A percentile compares a stretch with the other conserved stretches of the same genome.
These are phyloP conservation scores for Entomortierella beljakovae DNA, from an alignment of 192 early-diverging fungal genomes.

Conservation along the genomic window DNA sequence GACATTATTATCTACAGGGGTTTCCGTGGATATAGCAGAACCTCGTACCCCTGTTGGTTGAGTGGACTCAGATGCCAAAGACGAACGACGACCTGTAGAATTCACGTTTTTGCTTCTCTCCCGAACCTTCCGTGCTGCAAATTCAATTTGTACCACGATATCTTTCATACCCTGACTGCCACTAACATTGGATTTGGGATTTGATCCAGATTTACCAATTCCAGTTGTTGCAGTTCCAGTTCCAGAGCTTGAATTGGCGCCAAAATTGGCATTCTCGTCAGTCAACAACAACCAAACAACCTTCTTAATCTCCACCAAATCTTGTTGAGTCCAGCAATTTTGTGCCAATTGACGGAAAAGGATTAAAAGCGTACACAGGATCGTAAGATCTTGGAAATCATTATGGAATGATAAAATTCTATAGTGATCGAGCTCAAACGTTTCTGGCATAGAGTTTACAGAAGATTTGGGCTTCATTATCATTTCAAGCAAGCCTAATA, in stretches of 20 bases:
- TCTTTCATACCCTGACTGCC: slow-evolving; percentile 47
- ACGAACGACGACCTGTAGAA: slow-evolving; percentile 9
- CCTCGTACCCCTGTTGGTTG: neutral
- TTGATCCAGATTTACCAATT: slow-evolving; percentile 1
- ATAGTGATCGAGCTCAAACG: slow-evolving; percentile 55
- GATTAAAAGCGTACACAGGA: slow-evolving; percentile 52
- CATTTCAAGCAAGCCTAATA: slow-evolving; percentile 50
- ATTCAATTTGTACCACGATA: slow-evolving; percentile 54
- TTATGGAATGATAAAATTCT: slow-evolving; percentile 55
- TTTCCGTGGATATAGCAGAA: neutral
- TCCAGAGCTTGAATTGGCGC: slow-evolving; percentile 28
- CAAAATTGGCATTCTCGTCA: slow-evolving; percentile 50
- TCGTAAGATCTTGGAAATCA: slow-evolving; percentile 58
- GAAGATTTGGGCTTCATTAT: slow-evolving; percentile 32
- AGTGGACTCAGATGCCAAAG: slow-evolving; percentile 9
- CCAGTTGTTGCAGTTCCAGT: neutral
- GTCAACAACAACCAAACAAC: slow-evolving; percentile 47
- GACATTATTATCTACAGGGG: neutral
- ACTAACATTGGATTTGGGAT: neutral
- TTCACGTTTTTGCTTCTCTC: slow-evolving; percentile 27
- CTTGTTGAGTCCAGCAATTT: slow-evolving; percentile 39
- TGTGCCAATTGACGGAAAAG: slow-evolving; percentile 56
- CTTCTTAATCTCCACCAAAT: slow-evolving; percentile 56
- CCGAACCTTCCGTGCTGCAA: slow-evolving; percentile 47
- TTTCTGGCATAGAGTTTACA: slow-evolving; percentile 45